A percentile compares a stretch with the other conserved stretches of the same genome.
phyloP scores from a whole-genome alignment of 2,329 filamentous ascomycete species.

The Pyrenophora teres region DNA sequence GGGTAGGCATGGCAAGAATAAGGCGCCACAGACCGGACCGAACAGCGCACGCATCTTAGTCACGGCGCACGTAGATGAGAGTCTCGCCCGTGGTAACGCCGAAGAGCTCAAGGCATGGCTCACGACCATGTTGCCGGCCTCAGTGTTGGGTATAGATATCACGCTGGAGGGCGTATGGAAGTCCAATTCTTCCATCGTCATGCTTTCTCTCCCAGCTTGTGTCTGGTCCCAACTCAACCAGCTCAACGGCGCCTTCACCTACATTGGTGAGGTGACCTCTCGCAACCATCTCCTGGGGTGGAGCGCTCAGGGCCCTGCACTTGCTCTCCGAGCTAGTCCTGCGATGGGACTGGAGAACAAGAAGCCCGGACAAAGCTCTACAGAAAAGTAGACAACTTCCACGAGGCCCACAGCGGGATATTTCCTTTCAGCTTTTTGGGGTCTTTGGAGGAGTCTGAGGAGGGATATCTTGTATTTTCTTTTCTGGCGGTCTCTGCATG shows the following conservation, averaged over 20 bases:
- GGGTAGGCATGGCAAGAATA: no score
- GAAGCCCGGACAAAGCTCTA: neutral
- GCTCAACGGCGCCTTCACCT: neutral
- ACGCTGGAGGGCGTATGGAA: neutral
- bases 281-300: neutral
- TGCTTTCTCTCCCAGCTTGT: neutral
- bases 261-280: neutral
- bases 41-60: neutral
- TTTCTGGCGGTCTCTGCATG: no score
- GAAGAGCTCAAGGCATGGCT: neutral
- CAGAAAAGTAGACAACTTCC: no score
- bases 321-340: neutral
- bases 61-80: neutral
- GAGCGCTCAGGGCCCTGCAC: neutral
- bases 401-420: no score
- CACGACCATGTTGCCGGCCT: neutral
- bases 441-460: no score
- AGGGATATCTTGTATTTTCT: no score
- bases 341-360: neutral
- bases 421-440: no score
- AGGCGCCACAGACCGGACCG: neutral
- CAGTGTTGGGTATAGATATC: neutral
- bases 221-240: neutral
- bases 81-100: no score
- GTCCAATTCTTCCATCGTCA: neutral